Conservation (phyloP, 306 rosid genomes). For the Sophora flavescens region DNA sequence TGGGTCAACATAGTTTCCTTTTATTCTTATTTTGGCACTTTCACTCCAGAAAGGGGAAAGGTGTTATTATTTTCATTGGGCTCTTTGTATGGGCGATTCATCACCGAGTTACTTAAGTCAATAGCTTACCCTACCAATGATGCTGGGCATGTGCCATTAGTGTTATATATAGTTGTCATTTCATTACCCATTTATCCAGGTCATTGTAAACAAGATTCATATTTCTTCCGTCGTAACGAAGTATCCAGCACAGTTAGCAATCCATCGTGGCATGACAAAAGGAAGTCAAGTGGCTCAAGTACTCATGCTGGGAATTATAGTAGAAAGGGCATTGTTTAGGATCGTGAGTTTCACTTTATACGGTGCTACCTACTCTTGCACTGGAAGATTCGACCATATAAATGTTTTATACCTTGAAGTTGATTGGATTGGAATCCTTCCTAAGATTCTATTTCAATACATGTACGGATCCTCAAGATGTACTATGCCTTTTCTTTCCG, state of each 20-base stretch:
- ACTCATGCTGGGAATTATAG: constrained; percentile 31
- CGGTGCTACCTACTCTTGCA: constrained; percentile 30
- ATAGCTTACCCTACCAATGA: constrained; percentile 55
- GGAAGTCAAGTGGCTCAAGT: constrained; percentile 28
- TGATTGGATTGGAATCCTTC: constrained; percentile 30
- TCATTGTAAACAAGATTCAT: constrained; percentile 32
- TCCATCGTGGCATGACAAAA: constrained; percentile 11
- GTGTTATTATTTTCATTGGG: constrained; percentile 45
- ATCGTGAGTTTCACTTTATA: background rate
- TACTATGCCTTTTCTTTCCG: no score
- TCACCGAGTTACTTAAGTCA: constrained; percentile 48
- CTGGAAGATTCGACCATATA: constrained; percentile 27
- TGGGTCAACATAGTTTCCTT: constrained; percentile 60
- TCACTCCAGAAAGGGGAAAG: constrained; percentile 35
- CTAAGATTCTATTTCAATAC: no score
- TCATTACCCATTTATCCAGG: constrained; percentile 51
- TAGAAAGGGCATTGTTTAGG: constrained; percentile 7
- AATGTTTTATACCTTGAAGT: constrained; percentile 17
- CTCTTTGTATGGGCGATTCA: constrained; percentile 47
- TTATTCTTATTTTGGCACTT: constrained; percentile 53
- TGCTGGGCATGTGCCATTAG: constrained; percentile 45
- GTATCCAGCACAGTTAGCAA: no score
- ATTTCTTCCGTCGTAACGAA: no score
- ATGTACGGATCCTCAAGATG: no score
- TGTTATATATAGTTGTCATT: constrained; percentile 52